Evolutionary conservation across 1,284 basidiomycete species (phyloP).

Genomic region (Agaricales sp.): DNA sequence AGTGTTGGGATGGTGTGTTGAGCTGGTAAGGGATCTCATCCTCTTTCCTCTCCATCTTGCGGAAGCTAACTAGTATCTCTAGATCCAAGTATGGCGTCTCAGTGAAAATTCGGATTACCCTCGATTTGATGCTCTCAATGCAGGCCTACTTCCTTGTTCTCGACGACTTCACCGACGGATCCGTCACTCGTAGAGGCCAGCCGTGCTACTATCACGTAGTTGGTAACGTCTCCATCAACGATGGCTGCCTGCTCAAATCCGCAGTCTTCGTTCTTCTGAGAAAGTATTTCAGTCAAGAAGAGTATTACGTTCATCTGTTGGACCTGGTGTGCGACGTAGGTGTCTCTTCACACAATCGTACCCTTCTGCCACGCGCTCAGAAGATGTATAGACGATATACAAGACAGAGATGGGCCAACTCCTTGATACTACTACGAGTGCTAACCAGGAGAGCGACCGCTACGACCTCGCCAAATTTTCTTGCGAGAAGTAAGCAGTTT

Average conservation of each 20-base stretch:
- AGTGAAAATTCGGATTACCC: too few relatives aligned
- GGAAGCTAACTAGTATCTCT: background rate
- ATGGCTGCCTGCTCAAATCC: slow-evolving; percentile 93
- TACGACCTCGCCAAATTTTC: slow-evolving; percentile 89
- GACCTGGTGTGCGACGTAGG: slow-evolving; percentile 85
- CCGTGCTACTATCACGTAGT: slow-evolving; percentile 93
- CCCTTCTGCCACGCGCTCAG: too few relatives aligned
- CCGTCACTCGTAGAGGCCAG: slow-evolving; percentile 93
- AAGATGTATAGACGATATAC: slow-evolving; percentile 76
- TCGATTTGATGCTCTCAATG: too few relatives aligned
- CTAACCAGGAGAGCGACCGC: slow-evolving; percentile 52
- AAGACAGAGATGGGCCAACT: slow-evolving; percentile 96
- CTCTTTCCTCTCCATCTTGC: slow-evolving; percentile 1
- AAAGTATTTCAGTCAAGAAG: slow-evolving; percentile 75
- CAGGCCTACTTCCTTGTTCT: slow-evolving; percentile 98
- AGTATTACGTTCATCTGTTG: slow-evolving; percentile 82
- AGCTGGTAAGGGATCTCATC: slow-evolving; percentile 33
- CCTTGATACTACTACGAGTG: slow-evolving; percentile 91
- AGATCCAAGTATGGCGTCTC: slow-evolving; percentile 31
- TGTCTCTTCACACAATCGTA: too few relatives aligned
- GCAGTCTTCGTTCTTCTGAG: slow-evolving; percentile 91
- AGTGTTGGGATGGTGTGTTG: slow-evolving; percentile 92
- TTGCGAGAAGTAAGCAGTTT: slow-evolving; percentile 51
- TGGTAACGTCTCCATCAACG: slow-evolving; percentile 90
- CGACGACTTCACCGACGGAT: slow-evolving; percentile 97